Evolutionary conservation across 208 protist genomes (phyloP), one percentile per base, ranked within the genome.

Genomic region (Crithidia brevicula): DNA sequence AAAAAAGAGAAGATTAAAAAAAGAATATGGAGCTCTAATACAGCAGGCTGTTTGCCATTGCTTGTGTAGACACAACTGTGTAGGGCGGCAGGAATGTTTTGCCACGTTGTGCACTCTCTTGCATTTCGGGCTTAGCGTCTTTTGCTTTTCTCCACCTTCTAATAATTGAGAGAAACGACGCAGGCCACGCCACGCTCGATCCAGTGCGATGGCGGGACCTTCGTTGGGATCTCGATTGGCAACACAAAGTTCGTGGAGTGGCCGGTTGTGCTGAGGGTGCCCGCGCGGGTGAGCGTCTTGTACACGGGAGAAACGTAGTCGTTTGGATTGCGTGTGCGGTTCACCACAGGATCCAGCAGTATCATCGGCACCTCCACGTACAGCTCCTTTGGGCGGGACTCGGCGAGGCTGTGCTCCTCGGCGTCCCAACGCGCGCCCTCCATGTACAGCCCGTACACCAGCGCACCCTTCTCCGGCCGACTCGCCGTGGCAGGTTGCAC

Each of bases 221-320:
- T 77, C 3, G 96, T 97, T 10, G 98, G 97, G 30, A 99, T 89
- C 49, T 98, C 83, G 49, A 99, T 93, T 15, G 91, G 78, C 31
- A 99, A 86, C 30, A 99, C 94, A 82, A 98, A 99, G 90, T 99
- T 99, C 25, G 98, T 99, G 0, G 97, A 99, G 82, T 99, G 98
- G 27, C 98, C 98, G 3, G 98, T 99, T 7, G 98, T 99, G 61
- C 94, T 98, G 18, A 99, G 91, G 13, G 92, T 98, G 51, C 98
- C 98, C 16, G 94, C 93, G 38, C 98, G 86, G 25, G 91, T 89
- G 16, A 95, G 78, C 3, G 98, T 99, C 79, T 98, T 99, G 93
- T 99, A 99, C 22, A 98, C 83, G 1, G 98, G 98, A 78, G 96
- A 99, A 16, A 92, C 75, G 75, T 98, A 99, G 65, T 93, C 83